Conservation (phyloP, 768 basidiomycete genomes). For the Leccinum imitatum region DNA sequence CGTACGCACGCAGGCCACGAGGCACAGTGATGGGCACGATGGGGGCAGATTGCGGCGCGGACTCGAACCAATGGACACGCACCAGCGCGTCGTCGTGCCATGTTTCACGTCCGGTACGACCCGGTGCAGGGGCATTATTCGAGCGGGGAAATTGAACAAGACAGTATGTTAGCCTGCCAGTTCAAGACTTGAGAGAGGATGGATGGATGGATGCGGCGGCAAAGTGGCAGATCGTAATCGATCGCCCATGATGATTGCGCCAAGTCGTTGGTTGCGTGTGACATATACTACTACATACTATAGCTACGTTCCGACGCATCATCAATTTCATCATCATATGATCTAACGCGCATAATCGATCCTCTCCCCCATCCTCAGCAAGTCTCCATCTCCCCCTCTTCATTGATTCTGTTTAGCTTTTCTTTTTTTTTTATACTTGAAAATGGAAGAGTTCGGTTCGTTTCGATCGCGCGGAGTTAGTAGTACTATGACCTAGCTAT, state of each 20-base stretch:
- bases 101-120: neutral
- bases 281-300: too few species aligned
- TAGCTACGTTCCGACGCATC: neutral
- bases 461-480: neutral
- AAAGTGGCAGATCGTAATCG: neutral
- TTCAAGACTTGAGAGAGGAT: neutral
- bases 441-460: neutral
- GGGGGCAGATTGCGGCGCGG: neutral
- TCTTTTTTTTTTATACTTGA: neutral
- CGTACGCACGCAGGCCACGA: neutral
- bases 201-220: neutral
- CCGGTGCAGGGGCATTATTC: neutral
- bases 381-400: neutral
- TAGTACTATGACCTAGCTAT: neutral
- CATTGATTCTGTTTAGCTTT: neutral
- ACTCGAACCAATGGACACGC: neutral
- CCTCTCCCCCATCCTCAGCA: neutral
- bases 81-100: neutral
- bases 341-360: neutral
- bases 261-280: neutral
- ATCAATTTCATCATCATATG: neutral
- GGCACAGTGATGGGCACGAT: neutral
- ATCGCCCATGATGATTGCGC: neutral
- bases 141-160: neutral
- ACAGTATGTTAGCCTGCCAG: too few species aligned